Conservation (phyloP, 202 grass and related monocot genomes). For the Digitaria exilis region DNA sequence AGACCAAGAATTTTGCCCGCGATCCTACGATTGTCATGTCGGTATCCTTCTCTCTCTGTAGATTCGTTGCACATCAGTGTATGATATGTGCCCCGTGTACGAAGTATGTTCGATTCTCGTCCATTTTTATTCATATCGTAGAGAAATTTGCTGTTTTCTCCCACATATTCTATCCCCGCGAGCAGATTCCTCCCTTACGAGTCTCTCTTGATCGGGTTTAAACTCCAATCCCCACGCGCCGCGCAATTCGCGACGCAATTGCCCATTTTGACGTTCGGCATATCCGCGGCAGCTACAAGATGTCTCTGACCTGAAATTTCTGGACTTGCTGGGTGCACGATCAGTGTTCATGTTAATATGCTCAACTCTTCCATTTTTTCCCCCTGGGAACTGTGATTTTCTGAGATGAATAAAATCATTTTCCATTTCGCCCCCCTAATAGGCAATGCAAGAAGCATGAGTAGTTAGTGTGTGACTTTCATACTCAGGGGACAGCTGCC, state of each 20-base stretch:
- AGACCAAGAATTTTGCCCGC: neutral
- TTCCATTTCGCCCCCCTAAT: neutral
- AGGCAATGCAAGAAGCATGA: too few species aligned
- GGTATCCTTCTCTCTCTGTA: neutral
- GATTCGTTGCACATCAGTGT: neutral
- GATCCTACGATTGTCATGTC: slow-evolving; percentile 27
- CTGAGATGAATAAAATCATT: neutral
- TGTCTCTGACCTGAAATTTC: neutral
- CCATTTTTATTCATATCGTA: neutral
- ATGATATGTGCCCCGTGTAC: neutral
- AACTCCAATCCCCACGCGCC: neutral
- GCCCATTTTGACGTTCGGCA: neutral
- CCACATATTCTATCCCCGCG: neutral
- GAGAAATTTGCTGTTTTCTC: neutral
- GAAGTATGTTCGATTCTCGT: neutral
- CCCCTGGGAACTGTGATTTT: neutral
- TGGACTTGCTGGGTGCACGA: neutral
- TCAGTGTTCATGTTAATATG: neutral
- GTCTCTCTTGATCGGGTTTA: neutral
- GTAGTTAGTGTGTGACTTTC: neutral
- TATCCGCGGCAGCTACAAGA: neutral
- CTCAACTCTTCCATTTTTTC: neutral
- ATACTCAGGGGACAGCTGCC: neutral
- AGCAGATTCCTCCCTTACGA: neutral
- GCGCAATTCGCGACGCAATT: neutral